phyloP scores from a whole-genome alignment of 257 asterid species.

The Fraxinus americana region DNA sequence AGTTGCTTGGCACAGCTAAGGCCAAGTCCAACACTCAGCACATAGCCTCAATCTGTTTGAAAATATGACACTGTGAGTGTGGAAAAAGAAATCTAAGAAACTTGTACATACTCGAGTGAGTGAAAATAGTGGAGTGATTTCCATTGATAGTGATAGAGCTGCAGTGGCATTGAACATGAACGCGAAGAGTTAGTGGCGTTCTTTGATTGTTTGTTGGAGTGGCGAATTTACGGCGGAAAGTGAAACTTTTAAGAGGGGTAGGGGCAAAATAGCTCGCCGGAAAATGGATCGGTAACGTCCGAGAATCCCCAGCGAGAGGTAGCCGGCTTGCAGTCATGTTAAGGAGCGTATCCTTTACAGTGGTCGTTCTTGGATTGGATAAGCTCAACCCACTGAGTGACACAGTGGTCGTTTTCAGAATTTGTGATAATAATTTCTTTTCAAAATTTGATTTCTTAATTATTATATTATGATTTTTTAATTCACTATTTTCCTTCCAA shows the following conservation, averaged over 20 bases:
- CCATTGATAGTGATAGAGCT: slow-evolving; percentile 37
- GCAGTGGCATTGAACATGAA: slow-evolving; percentile 40
- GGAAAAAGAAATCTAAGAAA: slow-evolving; percentile 2
- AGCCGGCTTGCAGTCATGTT: slow-evolving; percentile 40
- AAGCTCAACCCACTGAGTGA: neutral
- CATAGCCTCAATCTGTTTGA: slow-evolving; percentile 17
- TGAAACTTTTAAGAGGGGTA: slow-evolving; percentile 7
- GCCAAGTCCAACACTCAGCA: neutral
- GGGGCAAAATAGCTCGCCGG: slow-evolving; percentile 25
- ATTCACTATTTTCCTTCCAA: too few species aligned
- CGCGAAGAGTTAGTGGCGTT: slow-evolving; percentile 14
- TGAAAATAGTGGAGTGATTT: slow-evolving; percentile 19
- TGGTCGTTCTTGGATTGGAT: neutral
- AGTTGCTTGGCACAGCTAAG: neutral
- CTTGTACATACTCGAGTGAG: slow-evolving; percentile 41
- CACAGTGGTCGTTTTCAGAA: neutral
- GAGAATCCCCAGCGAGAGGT: slow-evolving; percentile 23
- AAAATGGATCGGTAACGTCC: slow-evolving; percentile 30
- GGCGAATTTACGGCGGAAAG: slow-evolving; percentile 23
- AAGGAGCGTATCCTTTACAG: slow-evolving; percentile 4
- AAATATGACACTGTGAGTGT: neutral
- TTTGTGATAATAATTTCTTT: neutral
- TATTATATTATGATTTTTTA: too few species aligned
- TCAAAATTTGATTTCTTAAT: too few species aligned
- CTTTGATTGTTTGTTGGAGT: neutral